These are phyloP conservation scores for Metarhizium humberi DNA, from an alignment of 2,329 filamentous ascomycete genomes.

Conservation along the genomic window DNA sequence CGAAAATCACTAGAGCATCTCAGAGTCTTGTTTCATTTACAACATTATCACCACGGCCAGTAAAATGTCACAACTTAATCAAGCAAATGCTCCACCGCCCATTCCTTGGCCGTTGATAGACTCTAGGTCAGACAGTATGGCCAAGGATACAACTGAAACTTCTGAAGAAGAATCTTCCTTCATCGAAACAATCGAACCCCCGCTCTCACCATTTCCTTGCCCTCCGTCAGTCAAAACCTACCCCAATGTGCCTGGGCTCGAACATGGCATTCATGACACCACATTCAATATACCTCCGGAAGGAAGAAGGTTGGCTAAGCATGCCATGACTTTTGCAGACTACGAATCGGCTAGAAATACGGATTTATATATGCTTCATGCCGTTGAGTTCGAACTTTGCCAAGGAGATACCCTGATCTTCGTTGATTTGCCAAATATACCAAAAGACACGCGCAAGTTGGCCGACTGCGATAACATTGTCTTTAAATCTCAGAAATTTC, in stretches of 20 bases:
- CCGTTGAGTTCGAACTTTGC: constrained; percentile 15
- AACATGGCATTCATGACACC: background rate
- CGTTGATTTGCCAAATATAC: constrained; percentile 26
- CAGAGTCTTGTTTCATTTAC: too few species aligned
- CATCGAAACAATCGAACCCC: background rate
- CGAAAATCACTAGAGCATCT: too few species aligned
- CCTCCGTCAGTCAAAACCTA: background rate
- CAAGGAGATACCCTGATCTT: constrained; percentile 36
- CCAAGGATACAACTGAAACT: background rate
- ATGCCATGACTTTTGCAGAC: constrained; percentile 2
- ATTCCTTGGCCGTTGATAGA: background rate
- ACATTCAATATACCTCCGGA: constrained; percentile 12
- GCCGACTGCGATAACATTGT: constrained; percentile 26
- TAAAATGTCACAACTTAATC: too few species aligned
- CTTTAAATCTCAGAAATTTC: constrained; percentile 27
- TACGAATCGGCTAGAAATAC: constrained; percentile 14
- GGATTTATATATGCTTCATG: constrained; percentile 19
- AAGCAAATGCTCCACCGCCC: background rate
- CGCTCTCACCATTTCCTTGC: background rate
- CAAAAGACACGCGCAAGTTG: constrained; percentile 8
- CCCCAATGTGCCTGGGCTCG: background rate
- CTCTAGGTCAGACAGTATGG: background rate
- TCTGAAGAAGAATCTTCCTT: background rate
- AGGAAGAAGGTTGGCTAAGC: background rate
- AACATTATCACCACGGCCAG: too few species aligned